phyloP scores from a whole-genome alignment of 495 filamentous ascomycete genomes.

The Astrothelium macrocarpum region DNA sequence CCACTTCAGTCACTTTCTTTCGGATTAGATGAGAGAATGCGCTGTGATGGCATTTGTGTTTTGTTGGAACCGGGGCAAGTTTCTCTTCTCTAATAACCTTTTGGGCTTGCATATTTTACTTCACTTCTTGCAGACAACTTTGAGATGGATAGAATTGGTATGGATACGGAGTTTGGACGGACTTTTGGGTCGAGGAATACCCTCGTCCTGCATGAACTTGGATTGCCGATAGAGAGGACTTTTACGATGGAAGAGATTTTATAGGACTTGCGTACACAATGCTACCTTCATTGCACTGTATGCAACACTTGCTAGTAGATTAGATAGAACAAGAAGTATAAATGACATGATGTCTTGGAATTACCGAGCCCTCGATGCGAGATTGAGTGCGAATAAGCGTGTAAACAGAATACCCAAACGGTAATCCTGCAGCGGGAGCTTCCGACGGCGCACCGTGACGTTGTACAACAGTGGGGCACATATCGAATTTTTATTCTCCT shows the following conservation, averaged over 20 bases:
- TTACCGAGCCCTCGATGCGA: too few species aligned
- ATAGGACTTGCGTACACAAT: background rate
- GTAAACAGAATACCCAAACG: background rate
- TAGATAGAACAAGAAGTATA: background rate
- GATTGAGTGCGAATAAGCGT: too few species aligned
- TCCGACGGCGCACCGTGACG: too few species aligned
- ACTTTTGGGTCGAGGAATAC: too few species aligned
- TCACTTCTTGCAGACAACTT: background rate
- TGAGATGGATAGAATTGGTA: background rate
- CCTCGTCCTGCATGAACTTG: too few species aligned
- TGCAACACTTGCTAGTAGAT: background rate
- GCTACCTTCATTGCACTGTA: too few species aligned
- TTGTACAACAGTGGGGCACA: too few species aligned
- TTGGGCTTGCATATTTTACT: background rate
- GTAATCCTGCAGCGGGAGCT: too few species aligned
- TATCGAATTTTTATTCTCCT: too few species aligned
- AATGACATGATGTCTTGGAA: background rate
- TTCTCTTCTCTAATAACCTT: background rate
- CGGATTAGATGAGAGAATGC: slow-evolving; percentile 4
- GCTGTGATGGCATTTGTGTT: background rate
- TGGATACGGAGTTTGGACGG: background rate
- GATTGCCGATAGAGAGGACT: too few species aligned
- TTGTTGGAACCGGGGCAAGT: background rate
- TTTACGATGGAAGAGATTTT: background rate
- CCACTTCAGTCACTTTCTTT: slow-evolving; percentile 71